Evolutionary conservation across 2,329 filamentous ascomycete genomes (phyloP), one percentile per base, ranked within the genome.

Genomic region (Aspergillus uvarum): DNA sequence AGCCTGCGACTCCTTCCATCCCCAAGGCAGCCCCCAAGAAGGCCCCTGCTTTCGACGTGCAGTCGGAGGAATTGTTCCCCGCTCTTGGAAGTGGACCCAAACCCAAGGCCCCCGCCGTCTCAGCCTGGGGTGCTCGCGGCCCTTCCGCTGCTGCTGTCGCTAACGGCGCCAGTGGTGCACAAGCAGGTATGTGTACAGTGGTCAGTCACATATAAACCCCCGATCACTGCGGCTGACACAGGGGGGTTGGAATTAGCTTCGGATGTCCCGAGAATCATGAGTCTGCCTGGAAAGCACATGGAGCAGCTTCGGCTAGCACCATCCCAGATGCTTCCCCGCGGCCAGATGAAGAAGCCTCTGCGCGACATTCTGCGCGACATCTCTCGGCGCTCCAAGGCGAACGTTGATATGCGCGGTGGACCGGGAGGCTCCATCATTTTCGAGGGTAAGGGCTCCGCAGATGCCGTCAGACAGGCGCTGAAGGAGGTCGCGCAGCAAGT

Each of bases 21-120:
- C 61, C 81, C 38, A 80, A 85, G 58, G 61, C 73, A 26, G 71
- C 73, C 32, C 62, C 71, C 10, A 72, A 72, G 61, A 76, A 73
- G 62, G 76, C 82, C 35, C 74, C 79, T 2, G 73, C 82, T 55
- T 80, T 97, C 63, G 91, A 98, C 76, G 93, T 91, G 21, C 85
- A 91, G 71, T 96, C 91, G 19, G 90, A 96, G 72, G 93, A 98
- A 77, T 82, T 91, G 61, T 99, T 99, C 83, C 95, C 95, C n/a
- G 88, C 93, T 68, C 85, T 99, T 51, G 94, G 93, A 56, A 83
- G 85, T 63, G 85, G 78, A 6, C 81, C 87, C 56, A 93, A 92
- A 77, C 81, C 87, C 35, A 78, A 79, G 65, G 77, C 84, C 63
- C 82, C 87, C 59, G 84, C 86, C 66, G 83, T 88, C 51, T 87